phyloP scores from a whole-genome alignment of 306 rosid species.

The Glycine soja region DNA sequence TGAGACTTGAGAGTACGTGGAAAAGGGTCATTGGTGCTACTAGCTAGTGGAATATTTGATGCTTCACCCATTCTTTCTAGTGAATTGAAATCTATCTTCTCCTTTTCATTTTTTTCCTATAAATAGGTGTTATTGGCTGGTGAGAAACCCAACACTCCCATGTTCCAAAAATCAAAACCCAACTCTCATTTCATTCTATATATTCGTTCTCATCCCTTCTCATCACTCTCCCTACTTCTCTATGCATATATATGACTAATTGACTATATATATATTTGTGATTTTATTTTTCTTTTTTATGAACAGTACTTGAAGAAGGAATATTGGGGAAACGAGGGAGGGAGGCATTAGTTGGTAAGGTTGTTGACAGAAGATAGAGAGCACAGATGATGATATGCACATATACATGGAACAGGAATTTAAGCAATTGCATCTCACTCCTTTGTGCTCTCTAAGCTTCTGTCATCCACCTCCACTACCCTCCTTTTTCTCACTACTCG shows the following conservation, averaged over 20 bases:
- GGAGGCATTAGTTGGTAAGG: slow-evolving; percentile 45
- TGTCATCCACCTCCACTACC: slow-evolving; percentile 54
- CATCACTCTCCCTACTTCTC: background rate
- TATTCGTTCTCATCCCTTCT: background rate
- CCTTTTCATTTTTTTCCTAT: slow-evolving; percentile 52
- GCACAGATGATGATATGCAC: slow-evolving; percentile 76
- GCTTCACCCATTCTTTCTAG: slow-evolving; percentile 48
- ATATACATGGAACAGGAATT: background rate
- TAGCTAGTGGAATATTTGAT: slow-evolving; percentile 46
- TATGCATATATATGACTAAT: background rate
- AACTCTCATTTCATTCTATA: background rate
- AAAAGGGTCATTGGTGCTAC: slow-evolving; percentile 45
- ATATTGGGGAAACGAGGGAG: background rate
- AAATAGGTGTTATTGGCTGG: slow-evolving; percentile 57
- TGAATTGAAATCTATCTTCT: background rate
- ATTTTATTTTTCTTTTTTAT: too few species aligned
- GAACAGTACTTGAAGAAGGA: background rate
- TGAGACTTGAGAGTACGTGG: slow-evolving; percentile 39
- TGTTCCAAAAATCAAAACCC: slow-evolving; percentile 1
- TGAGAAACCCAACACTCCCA: slow-evolving; percentile 45
- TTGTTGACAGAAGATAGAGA: slow-evolving; percentile 99
- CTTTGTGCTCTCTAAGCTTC: slow-evolving; percentile 68
- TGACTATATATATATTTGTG: too few species aligned
- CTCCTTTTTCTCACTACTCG: slow-evolving; percentile 32
- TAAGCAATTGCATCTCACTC: slow-evolving; percentile 48